A percentile compares a stretch with the other conserved stretches of the same genome.
phyloP scores from a whole-genome alignment of 2,329 filamentous ascomycete genomes.

The Exutisphaerella laricina region DNA sequence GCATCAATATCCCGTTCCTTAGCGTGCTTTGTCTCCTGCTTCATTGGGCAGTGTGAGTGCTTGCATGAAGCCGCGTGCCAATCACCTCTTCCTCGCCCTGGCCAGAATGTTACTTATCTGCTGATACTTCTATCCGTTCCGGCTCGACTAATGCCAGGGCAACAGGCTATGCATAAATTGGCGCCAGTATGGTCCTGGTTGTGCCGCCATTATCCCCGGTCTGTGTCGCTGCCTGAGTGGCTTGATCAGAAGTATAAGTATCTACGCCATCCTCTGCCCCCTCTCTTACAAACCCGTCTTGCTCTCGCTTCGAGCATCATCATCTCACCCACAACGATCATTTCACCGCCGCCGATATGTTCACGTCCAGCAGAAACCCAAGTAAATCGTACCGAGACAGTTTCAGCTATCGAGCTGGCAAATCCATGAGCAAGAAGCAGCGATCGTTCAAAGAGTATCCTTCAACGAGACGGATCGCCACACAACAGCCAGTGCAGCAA shows the following conservation, averaged over 20 bases:
- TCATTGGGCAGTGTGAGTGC: conserved; percentile 9
- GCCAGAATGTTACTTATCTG: conserved; percentile 12
- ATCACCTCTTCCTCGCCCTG: conserved; percentile 18
- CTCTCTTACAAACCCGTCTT: conserved; percentile 9
- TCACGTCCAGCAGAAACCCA: conserved; percentile 21
- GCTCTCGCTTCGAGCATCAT: conserved; percentile 4
- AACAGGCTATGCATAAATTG: conserved; percentile 13
- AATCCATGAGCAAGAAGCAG: conserved; percentile 33
- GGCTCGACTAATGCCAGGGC: conserved; percentile 19
- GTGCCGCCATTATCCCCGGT: conserved; percentile 10
- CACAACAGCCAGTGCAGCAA: conserved; percentile 19
- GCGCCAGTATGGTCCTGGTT: conserved; percentile 10
- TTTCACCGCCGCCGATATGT: conserved; percentile 23
- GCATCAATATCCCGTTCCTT: conserved; percentile 18
- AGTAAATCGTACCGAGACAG: conserved; percentile 33
- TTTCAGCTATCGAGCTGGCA: conserved; percentile 31
- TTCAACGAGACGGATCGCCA: conserved; percentile 24
- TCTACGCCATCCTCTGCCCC: conserved; percentile 16
- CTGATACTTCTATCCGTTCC: conserved; percentile 14
- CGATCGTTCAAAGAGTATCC: conserved; percentile 32
- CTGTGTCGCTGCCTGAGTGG: conserved; percentile 19
- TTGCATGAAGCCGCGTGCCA: conserved; percentile 15
- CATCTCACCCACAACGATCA: conserved; percentile 1
- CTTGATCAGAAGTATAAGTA: conserved; percentile 22
- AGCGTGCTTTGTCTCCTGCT: neutral